Base-by-base conservation (phyloP, 2,329 filamentous ascomycete species). In the Cercospora sojina region DNA sequence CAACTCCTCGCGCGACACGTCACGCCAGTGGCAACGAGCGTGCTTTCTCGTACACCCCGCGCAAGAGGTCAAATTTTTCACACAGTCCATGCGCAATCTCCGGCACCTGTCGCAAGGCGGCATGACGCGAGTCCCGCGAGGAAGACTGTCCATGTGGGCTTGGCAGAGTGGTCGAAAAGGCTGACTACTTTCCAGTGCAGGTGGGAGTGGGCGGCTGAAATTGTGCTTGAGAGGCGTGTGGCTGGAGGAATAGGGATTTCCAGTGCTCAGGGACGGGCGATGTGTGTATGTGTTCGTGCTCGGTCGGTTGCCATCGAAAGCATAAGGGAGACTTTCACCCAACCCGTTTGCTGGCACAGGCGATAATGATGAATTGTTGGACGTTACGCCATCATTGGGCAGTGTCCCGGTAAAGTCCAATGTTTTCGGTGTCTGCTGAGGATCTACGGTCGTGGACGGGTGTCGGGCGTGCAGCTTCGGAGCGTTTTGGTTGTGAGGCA, bases 41-140 rank as follows among this genome's bases (percentile, higher is more conserved):
- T 96, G 92, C 77, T 96, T 96, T 77, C 91, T 93, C 0, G 92
- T 96, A 77, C 92, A 96, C 23, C 91, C 92, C 77, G 90, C 87
- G 75, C 93, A 96, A 8, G 92, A 91, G 0, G 92, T 96, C 43
- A 95, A 82, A 69, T 96, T 91, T 79, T 96, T 96, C 57, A 93
- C 82, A 69, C 92, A 96, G 65, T 92, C 87, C 80, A 93, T 91
- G 70, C 91, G 88, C 16, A 96, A 82, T 31, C 92, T 85, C 53
- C 92, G 85, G 76, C 92, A 96, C 41, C 92, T 85, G 76, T 96
- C 93, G 75, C 92, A 96, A 0, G 92, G 91, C 9, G 92, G 93
- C n/a, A 87, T 79, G 58, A 96, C 91, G 5, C 86, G 82, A 63
- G 92, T 90, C 3, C 91, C 91, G 57, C 91, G 89, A 57, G 85